Base-by-base conservation (phyloP, 208 protist species). In the Acanthamoeba healyi region DNA sequence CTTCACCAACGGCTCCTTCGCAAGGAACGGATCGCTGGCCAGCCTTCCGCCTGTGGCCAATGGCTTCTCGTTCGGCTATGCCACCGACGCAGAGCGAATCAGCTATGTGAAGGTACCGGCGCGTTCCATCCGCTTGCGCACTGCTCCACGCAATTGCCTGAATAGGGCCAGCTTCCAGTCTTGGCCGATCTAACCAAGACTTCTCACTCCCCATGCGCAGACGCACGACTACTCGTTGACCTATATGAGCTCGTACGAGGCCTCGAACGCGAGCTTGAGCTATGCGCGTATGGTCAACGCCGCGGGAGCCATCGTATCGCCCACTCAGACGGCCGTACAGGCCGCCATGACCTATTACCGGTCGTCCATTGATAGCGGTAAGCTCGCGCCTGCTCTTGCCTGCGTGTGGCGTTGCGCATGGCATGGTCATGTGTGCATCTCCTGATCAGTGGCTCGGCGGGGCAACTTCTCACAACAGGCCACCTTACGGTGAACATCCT, bases 401-500 rank as follows among this genome's bases (percentile, higher is more conserved):
- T n/a, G n/a, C n/a, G n/a, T n/a, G n/a, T n/a, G n/a, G n/a, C n/a
- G n/a, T n/a, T n/a, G n/a, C n/a, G n/a, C n/a, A n/a, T n/a, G n/a
- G n/a, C n/a, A n/a, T n/a, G n/a, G n/a, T n/a, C n/a, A n/a, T n/a
- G n/a, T n/a, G n/a, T n/a, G n/a, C n/a, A n/a, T n/a, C n/a, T n/a
- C n/a, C n/a, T n/a, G n/a, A n/a, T n/a, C n/a, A n/a, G n/a, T n/a
- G n/a, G n/a, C n/a, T n/a, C n/a, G n/a, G n/a, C n/a, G n/a, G n/a
- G n/a, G n/a, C n/a, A n/a, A n/a, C n/a, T n/a, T n/a, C n/a, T n/a
- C n/a, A n/a, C n/a, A n/a, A n/a, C 72, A 82, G 42, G 17, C 40
- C 9, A 82, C 42, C 72, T 82, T 6, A 54, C 72, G 12, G 42
- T 82, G 36, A 24, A 82, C 72, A 82, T 82, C 42, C 24, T 82